Percentiles rank a stretch among this genome's conserved stretches.
phyloP scores from a whole-genome alignment of 108 stramenopile genomes.

The Skeletonema menzelii region DNA sequence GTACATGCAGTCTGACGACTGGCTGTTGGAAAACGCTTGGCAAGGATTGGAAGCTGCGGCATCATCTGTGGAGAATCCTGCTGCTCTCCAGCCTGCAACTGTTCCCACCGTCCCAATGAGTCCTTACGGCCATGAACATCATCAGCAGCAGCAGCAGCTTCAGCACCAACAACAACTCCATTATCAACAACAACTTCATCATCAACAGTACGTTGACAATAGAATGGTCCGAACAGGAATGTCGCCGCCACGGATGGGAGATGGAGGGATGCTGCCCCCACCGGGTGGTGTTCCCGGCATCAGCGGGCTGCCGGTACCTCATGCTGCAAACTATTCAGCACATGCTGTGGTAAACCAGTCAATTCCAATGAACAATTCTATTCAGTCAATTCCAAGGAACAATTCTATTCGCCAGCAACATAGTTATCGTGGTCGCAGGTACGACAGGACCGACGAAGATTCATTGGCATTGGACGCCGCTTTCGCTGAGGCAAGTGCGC shows the following conservation, averaged over 20 bases:
- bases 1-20: slow-evolving; percentile 56
- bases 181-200: background rate
- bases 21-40: slow-evolving; percentile 67
- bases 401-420: background rate
- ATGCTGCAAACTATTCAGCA: background rate
- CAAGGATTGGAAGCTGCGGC: slow-evolving; percentile 40
- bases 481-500: background rate
- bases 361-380: background rate
- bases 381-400: background rate
- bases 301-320: background rate
- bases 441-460: background rate
- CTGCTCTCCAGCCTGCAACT: background rate
- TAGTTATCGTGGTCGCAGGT: background rate
- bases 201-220: background rate
- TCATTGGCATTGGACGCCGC: background rate
- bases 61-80: background rate
- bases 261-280: background rate
- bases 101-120: background rate
- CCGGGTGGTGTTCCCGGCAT: background rate
- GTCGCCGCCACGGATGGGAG: background rate
- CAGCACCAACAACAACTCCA: background rate
- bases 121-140: background rate
- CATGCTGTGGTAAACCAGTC: background rate
- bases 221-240: background rate
- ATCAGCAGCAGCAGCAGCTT: background rate